Percentiles rank a stretch among this genome's conserved stretches.
Conservation (phyloP, 768 basidiomycete species). For the Termitomyces sp. region DNA sequence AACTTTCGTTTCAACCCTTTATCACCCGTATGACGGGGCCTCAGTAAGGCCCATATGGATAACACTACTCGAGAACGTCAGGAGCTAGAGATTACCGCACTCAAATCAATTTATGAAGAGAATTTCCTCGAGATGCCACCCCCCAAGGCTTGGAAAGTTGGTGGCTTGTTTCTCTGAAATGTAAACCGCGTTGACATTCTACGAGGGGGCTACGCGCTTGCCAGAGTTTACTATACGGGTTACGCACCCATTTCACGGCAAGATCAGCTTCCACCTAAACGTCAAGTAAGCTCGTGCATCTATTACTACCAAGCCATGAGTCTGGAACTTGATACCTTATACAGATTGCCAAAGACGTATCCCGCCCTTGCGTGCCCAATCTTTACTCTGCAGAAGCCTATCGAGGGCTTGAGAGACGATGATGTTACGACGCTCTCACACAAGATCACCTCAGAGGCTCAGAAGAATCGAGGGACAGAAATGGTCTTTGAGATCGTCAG, state of each 20-base stretch:
- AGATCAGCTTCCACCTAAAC: constrained; percentile 64
- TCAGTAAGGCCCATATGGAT: constrained; percentile 52
- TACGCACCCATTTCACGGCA: constrained; percentile 57
- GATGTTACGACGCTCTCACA: constrained; percentile 56
- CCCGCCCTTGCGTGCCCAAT: constrained; percentile 67
- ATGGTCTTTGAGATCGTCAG: constrained; percentile 81
- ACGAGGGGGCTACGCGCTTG: constrained; percentile 61
- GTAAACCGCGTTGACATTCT: constrained; percentile 6
- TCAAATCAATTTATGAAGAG: constrained; percentile 77
- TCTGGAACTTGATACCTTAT: constrained; percentile 1
- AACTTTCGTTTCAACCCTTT: constrained; percentile 16
- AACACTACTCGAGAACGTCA: constrained; percentile 61
- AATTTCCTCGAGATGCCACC: constrained; percentile 74
- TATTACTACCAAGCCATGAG: not conserved
- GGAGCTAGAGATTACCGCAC: constrained; percentile 67
- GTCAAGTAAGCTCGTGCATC: constrained; percentile 50
- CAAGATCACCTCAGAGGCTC: constrained; percentile 62
- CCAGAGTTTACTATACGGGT: constrained; percentile 79
- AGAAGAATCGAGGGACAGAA: constrained; percentile 62
- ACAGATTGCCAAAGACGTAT: constrained; percentile 79
- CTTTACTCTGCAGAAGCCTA: constrained; percentile 66
- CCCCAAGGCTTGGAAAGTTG: constrained; percentile 82
- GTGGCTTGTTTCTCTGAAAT: constrained; percentile 12
- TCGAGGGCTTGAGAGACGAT: constrained; percentile 54
- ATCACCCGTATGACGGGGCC: constrained; percentile 20